Conservation (phyloP, 768 basidiomycete species). For the Termitomyces sp. region DNA sequence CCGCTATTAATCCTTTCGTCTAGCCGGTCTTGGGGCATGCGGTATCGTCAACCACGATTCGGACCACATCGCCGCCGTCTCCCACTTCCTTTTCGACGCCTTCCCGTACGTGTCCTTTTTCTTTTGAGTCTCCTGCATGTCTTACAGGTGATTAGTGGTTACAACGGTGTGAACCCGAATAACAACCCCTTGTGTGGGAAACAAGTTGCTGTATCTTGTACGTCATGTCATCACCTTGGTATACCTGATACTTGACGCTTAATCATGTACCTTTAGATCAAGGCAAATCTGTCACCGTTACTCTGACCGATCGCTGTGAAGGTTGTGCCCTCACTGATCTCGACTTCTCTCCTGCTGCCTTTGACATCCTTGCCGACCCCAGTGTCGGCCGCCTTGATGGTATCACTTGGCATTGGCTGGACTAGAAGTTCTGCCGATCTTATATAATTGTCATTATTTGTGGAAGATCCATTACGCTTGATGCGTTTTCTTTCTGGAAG, state of each 20-base stretch:
- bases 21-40: slow-evolving; percentile 61
- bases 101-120: slow-evolving; percentile 46
- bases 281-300: slow-evolving; percentile 43
- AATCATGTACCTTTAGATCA: slow-evolving; percentile 32
- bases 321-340: slow-evolving; percentile 49
- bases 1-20: slow-evolving; percentile 4
- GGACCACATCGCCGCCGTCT: slow-evolving; percentile 56
- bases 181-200: slow-evolving; percentile 66
- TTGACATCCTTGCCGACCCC: slow-evolving; percentile 37
- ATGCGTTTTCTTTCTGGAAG: slow-evolving; percentile 18
- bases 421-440: not conserved
- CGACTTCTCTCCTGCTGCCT: slow-evolving; percentile 62
- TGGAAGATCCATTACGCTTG: slow-evolving; percentile 18
- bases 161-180: slow-evolving; percentile 61
- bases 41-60: slow-evolving; percentile 49
- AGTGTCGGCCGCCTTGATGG: slow-evolving; percentile 44
- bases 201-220: slow-evolving; percentile 44
- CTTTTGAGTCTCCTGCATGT: not conserved
- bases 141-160: slow-evolving; percentile 38
- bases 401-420: slow-evolving; percentile 47
- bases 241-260: not conserved
- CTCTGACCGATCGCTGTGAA: slow-evolving; percentile 57
- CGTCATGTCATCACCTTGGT: slow-evolving; percentile 13
- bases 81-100: slow-evolving; percentile 46
- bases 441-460: not conserved